Percentiles rank a stretch among this genome's conserved stretches.
These are phyloP conservation scores for Camelina laxa DNA, from an alignment of 345 rosid species.

Conservation along the genomic window DNA sequence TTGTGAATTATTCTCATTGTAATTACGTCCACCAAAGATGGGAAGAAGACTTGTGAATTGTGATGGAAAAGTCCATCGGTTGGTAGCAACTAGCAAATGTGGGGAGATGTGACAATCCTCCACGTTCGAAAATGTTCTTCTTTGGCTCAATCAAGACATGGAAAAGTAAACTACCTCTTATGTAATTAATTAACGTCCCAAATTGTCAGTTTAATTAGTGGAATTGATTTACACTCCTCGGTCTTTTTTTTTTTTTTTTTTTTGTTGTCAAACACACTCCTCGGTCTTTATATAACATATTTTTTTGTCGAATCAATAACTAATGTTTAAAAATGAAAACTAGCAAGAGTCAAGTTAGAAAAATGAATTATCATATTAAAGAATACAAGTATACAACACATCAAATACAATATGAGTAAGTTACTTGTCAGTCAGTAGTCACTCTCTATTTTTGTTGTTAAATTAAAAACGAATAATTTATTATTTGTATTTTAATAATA, in stretches of 20 bases:
- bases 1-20: constrained; percentile 25
- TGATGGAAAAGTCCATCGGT: constrained; percentile 23
- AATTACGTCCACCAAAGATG: not conserved
- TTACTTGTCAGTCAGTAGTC: too few species aligned
- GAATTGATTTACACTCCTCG: not conserved
- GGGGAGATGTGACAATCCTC: constrained; percentile 22
- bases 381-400: not conserved
- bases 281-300: not conserved
- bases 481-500: not conserved
- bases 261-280: too few species aligned
- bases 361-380: too few species aligned
- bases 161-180: constrained; percentile 24
- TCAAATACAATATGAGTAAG: not conserved
- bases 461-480: too few species aligned
- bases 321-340: too few species aligned
- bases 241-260: too few species aligned
- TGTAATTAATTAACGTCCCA: not conserved
- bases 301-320: too few species aligned
- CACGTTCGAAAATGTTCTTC: constrained; percentile 28
- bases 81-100: constrained; percentile 35
- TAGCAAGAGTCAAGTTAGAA: too few species aligned
- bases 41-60: constrained; percentile 1
- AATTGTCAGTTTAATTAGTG: constrained; percentile 2
- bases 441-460: too few species aligned
- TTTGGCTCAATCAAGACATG: constrained; percentile 15